A percentile compares a stretch with the other conserved stretches of the same genome.
Evolutionary conservation across 208 protist genomes (phyloP).

Genomic region (Acanthamoeba castellanii): DNA sequence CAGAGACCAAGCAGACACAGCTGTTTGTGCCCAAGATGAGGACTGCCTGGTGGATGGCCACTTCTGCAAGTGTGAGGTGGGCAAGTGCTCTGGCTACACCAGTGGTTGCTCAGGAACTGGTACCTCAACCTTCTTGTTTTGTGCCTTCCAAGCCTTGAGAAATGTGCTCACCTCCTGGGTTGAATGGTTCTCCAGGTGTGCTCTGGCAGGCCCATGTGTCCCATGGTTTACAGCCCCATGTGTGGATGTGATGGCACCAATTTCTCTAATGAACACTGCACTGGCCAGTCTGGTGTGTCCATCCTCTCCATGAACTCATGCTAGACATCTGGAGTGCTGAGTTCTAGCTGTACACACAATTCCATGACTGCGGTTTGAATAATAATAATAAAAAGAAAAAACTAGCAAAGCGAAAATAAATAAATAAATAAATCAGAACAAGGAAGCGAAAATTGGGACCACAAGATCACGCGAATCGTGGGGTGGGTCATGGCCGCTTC

Average conservation of each 20-base stretch:
- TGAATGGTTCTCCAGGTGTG: neutral
- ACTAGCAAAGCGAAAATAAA: neutral
- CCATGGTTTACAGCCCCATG: neutral
- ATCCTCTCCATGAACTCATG: neutral
- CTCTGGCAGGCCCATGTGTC: neutral
- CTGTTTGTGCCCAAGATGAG: too few relatives aligned
- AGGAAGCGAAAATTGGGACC: neutral
- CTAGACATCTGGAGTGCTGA: neutral
- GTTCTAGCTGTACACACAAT: neutral
- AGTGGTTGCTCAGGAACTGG: neutral
- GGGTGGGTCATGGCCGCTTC: neutral
- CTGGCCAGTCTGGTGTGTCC: neutral
- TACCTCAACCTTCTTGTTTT: neutral
- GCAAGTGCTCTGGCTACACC: too few relatives aligned
- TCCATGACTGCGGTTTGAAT: too few relatives aligned
- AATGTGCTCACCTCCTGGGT: neutral
- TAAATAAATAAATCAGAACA: neutral
- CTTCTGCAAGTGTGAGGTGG: too few relatives aligned
- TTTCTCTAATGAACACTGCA: neutral
- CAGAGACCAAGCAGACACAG: too few relatives aligned
- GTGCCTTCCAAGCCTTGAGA: too few relatives aligned
- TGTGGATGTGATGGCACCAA: neutral
- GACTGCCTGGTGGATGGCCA: too few relatives aligned
- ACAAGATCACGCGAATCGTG: constrained; percentile 6
- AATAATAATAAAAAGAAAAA: neutral